phyloP scores from a whole-genome alignment of 495 filamentous ascomycete genomes.

The Friedmanniomyces simplex region DNA sequence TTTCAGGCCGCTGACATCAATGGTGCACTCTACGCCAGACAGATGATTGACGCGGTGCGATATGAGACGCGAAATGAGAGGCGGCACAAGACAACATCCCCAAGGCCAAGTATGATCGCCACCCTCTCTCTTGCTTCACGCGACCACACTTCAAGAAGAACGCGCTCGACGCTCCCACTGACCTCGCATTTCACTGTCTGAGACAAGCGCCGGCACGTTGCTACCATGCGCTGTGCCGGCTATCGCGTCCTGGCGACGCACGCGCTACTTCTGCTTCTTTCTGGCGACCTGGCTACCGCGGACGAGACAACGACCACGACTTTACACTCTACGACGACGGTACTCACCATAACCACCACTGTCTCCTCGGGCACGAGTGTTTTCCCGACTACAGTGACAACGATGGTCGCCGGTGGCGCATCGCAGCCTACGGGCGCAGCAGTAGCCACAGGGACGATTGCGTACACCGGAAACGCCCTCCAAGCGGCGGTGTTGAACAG shows the following conservation, averaged over 20 bases:
- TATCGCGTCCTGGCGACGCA: slow-evolving; percentile 6
- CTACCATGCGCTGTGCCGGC: background rate
- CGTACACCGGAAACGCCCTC: slow-evolving; percentile 9
- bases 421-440: background rate
- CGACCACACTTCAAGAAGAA: background rate
- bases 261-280: background rate
- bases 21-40: slow-evolving; percentile 5
- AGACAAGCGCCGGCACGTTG: background rate
- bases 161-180: background rate
- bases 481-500: slow-evolving; percentile 44
- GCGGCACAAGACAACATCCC: background rate
- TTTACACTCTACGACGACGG: slow-evolving; percentile 6
- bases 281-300: background rate
- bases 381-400: background rate
- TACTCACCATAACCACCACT: slow-evolving; percentile 12
- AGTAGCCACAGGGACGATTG: background rate
- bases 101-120: background rate
- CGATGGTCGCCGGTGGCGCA: background rate
- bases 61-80: slow-evolving; percentile 3
- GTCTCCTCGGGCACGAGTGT: background rate
- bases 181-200: background rate
- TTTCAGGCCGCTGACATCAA: background rate
- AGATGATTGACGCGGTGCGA: background rate
- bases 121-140: background rate
- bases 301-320: slow-evolving; percentile 11